Evolutionary conservation across 2,329 filamentous ascomycete genomes (phyloP), one percentile per base, ranked within the genome.

Genomic region (Ceratocystis variospora): DNA sequence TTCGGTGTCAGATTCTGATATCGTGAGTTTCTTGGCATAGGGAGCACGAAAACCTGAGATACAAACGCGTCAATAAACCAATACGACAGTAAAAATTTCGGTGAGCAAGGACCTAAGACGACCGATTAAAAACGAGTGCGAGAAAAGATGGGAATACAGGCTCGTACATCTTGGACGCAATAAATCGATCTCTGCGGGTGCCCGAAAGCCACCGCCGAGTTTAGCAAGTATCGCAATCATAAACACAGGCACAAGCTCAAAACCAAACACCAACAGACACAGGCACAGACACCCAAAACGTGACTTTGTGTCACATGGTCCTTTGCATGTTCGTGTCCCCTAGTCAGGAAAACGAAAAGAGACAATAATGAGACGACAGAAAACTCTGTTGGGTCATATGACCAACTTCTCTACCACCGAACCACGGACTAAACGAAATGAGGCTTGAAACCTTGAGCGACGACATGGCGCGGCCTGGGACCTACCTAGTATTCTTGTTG

Each of bases 351-450:
- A 28, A 33, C 17, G 28, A 31, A 57, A 57, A 31, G 48, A 50
- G 59, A 62, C 5, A 44, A 37, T 37, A 44, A 62, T 31, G 59
- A 44, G 59, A 62, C 59, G n/a, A 25, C 15, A 37, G 41, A 63
- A 63, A 63, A 46, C 41, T 63, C 41, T 63, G 41, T 48, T 19
- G 22, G 61, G 44, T 63, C 61, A 63, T 63, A 63, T 63, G 61
- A 63, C 61, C 61, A 31, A 46, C 45, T 63, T 31, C 37, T 46
- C 61, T 46, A 19, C 61, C 61, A 63, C 61, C 25, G 31, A 46
- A 45, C 10, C 61, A 48, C 10, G 53, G 53, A 31, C 53, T 57
- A 57, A 57, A 57, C 53, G 53, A 57, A 31, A 57, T 57, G 53
- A 57, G 53, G 53, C 41, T 62, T 62, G 59, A 44, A 62, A 25